Conservation (phyloP, 179 eudicot species). For the Beta corolliflora region DNA sequence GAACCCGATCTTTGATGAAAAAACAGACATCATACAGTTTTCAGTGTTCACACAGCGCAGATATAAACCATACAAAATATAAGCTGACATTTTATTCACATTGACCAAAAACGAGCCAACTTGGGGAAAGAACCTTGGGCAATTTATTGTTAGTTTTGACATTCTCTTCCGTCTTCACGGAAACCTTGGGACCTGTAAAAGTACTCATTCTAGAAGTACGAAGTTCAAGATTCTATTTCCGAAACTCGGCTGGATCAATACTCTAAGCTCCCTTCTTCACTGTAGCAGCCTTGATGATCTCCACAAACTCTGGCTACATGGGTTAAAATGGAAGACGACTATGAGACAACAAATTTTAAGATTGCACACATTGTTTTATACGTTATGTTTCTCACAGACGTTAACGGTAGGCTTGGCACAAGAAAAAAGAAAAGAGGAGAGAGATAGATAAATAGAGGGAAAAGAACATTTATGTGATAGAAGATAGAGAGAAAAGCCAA, state of each 20-base stretch:
- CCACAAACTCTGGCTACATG: slow-evolving; percentile 44
- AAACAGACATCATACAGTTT: not conserved
- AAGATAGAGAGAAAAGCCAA: too few species aligned
- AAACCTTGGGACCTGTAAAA: not conserved
- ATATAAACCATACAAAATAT: not conserved
- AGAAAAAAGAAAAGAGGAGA: too few species aligned
- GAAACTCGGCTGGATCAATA: not conserved
- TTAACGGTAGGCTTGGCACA: too few species aligned
- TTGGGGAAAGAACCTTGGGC: not conserved
- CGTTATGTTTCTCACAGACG: too few species aligned
- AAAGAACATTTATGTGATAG: too few species aligned
- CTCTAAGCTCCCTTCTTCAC: slow-evolving; percentile 29
- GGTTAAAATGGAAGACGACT: not conserved
- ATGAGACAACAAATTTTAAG: not conserved
- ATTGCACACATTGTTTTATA: not conserved
- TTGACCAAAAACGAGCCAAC: not conserved
- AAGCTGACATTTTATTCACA: not conserved
- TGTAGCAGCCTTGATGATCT: slow-evolving; percentile 46
- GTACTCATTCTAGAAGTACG: not conserved
- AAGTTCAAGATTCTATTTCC: not conserved
- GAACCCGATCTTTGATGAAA: not conserved
- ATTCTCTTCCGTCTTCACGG: not conserved
- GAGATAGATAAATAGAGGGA: too few species aligned
- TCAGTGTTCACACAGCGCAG: not conserved
- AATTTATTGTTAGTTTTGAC: not conserved